Conservation (phyloP, 805 yeast species). For the Metschnikowia hibisci region DNA sequence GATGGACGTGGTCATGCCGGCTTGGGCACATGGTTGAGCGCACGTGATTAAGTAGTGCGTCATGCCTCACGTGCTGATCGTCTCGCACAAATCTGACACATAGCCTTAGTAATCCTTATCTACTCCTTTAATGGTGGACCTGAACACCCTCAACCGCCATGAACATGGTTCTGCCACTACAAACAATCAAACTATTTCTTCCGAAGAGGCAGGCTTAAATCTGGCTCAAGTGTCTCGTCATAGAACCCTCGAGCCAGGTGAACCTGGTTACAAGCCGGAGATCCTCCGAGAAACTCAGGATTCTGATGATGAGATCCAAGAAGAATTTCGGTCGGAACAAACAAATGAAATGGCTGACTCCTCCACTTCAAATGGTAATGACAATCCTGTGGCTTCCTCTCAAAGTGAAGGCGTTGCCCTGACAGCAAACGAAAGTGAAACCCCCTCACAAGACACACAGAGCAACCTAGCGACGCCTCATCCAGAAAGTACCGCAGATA, state of each 20-base stretch:
- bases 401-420: background rate
- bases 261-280: slow-evolving; percentile 1
- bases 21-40: slow-evolving; percentile 3
- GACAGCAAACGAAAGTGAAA: background rate
- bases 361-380: no score
- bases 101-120: background rate
- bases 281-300: background rate
- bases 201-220: background rate
- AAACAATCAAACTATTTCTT: no score
- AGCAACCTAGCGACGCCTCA: no score
- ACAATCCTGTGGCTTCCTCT: no score
- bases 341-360: no score
- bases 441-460: no score
- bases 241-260: background rate
- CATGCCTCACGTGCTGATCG: slow-evolving; percentile 5
- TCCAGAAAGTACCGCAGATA: background rate
- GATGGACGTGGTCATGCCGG: slow-evolving; percentile 10
- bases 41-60: background rate
- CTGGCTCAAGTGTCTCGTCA: background rate
- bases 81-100: slow-evolving; percentile 6
- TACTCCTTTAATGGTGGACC: no score
- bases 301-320: background rate
- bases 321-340: no score
- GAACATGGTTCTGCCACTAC: no score
- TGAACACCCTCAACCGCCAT: no score